Conservation (phyloP, 2,329 filamentous ascomycete species). For the Didymella lethalis region DNA sequence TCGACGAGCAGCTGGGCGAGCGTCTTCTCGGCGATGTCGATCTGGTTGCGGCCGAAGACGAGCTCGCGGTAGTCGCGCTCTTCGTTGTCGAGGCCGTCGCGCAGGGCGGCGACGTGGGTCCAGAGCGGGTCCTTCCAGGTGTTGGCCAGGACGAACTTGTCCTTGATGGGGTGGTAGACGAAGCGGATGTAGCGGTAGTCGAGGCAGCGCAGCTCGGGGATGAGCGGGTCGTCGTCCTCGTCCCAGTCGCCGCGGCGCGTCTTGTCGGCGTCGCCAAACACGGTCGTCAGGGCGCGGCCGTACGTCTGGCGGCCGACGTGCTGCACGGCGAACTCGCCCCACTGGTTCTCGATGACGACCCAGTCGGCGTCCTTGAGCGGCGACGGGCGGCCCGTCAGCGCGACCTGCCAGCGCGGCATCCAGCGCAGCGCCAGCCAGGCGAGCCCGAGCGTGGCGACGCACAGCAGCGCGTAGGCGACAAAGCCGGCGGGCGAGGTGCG, state of each 20-base stretch:
- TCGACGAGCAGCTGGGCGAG: constrained; percentile 84
- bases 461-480: constrained; percentile 73
- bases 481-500: constrained; percentile 76
- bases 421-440: constrained; percentile 87
- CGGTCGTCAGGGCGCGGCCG: constrained; percentile 68
- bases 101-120: constrained; percentile 78
- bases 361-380: constrained; percentile 80
- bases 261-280: constrained; percentile 74
- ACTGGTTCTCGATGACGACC: constrained; percentile 97
- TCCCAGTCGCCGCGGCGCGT: constrained; percentile 71
- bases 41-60: constrained; percentile 89
- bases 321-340: constrained; percentile 88
- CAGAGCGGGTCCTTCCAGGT: constrained; percentile 95
- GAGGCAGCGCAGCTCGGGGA: constrained; percentile 77
- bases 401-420: constrained; percentile 87
- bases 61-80: constrained; percentile 83
- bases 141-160: constrained; percentile 85
- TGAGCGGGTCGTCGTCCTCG: constrained; percentile 76
- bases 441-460: constrained; percentile 75
- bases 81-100: constrained; percentile 83
- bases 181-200: constrained; percentile 96
- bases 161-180: constrained; percentile 85
- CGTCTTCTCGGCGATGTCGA: constrained; percentile 92
- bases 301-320: constrained; percentile 67
- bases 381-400: constrained; percentile 72